Evolutionary conservation across 1,284 basidiomycete genomes (phyloP).

Genomic region (Pisolithus thermaeus): DNA sequence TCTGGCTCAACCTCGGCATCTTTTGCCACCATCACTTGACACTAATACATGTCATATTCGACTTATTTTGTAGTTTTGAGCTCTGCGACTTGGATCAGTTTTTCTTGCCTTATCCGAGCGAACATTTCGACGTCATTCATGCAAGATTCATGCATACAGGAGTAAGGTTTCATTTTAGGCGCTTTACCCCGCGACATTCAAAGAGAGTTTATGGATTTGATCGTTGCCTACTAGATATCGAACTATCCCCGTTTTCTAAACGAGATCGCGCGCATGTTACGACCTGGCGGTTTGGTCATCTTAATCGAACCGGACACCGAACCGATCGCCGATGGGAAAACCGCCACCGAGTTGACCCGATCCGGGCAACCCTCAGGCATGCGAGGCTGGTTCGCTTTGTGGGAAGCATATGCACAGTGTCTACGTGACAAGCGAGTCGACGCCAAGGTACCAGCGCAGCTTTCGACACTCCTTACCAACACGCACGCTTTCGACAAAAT

Average conservation of each 20-base stretch:
- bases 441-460: slow-evolving; percentile 46
- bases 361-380: slow-evolving; percentile 36
- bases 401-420: slow-evolving; percentile 53
- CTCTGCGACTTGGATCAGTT: slow-evolving; percentile 56
- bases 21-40: not conserved
- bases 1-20: slow-evolving; percentile 5
- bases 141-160: slow-evolving; percentile 61
- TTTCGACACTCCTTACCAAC: slow-evolving; percentile 40
- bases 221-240: slow-evolving; percentile 39
- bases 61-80: slow-evolving; percentile 46
- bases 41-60: slow-evolving; percentile 2
- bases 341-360: slow-evolving; percentile 31
- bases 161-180: slow-evolving; percentile 33
- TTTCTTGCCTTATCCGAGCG: slow-evolving; percentile 54
- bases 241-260: slow-evolving; percentile 54
- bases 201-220: slow-evolving; percentile 1
- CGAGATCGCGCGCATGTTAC: slow-evolving; percentile 57
- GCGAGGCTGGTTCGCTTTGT: slow-evolving; percentile 54
- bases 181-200: slow-evolving; percentile 6
- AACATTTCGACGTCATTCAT: slow-evolving; percentile 60
- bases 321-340: slow-evolving; percentile 42
- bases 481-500: slow-evolving; percentile 48
- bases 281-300: slow-evolving; percentile 64
- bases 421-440: slow-evolving; percentile 48
- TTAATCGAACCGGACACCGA: slow-evolving; percentile 54